These are phyloP conservation scores for Aspergillus olivimuriae DNA, from an alignment of 495 filamentous ascomycete species.

Conservation along the genomic window DNA sequence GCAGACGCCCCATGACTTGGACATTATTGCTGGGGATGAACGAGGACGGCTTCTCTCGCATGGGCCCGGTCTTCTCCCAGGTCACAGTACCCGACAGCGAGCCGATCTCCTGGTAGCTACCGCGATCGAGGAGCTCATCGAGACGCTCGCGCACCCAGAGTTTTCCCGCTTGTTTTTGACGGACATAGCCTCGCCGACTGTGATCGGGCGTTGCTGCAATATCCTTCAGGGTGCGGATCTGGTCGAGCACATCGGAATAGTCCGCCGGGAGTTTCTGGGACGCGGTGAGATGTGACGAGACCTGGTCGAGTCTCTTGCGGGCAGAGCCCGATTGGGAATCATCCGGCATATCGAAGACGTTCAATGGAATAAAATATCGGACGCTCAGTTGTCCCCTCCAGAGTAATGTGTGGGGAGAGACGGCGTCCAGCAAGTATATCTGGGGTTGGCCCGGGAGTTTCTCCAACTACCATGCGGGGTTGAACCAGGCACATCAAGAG, in stretches of 20 bases:
- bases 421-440: too few relatives aligned
- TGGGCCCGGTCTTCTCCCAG: slow-evolving; percentile 44
- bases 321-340: slow-evolving; percentile 16
- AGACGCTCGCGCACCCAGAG: slow-evolving; percentile 60
- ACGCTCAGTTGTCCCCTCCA: too few relatives aligned
- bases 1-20: slow-evolving; percentile 40
- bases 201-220: slow-evolving; percentile 49
- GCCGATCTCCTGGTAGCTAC: slow-evolving; percentile 51
- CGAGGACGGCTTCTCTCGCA: slow-evolving; percentile 42
- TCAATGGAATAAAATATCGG: too few relatives aligned
- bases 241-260: slow-evolving; percentile 52
- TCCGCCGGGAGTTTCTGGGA: slow-evolving; percentile 43
- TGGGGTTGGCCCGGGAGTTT: neutral
- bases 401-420: too few relatives aligned
- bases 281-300: slow-evolving; percentile 35
- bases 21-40: slow-evolving; percentile 52
- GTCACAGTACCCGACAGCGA: slow-evolving; percentile 52
- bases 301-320: slow-evolving; percentile 28
- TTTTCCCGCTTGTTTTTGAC: slow-evolving; percentile 58
- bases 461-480: slow-evolving; percentile 13
- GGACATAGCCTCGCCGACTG: slow-evolving; percentile 47
- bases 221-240: slow-evolving; percentile 41
- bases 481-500: too few relatives aligned
- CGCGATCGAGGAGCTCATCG: slow-evolving; percentile 46
- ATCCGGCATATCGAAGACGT: slow-evolving; percentile 1